phyloP scores from a whole-genome alignment of 805 yeast genomes.

The Kuraishia hungarica region DNA sequence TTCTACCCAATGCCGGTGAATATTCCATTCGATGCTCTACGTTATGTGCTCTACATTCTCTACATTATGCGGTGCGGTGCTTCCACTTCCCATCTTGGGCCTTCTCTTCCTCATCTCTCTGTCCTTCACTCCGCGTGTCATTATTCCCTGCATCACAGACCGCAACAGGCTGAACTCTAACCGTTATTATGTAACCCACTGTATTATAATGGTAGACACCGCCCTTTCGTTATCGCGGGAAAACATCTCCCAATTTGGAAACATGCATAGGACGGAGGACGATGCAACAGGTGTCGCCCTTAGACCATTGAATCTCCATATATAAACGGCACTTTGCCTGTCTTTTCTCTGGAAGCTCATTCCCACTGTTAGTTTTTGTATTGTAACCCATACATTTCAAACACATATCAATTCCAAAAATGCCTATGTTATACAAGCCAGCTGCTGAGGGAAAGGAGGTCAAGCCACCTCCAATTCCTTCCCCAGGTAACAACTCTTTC shows the following conservation, averaged over 20 bases:
- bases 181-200: too few relatives aligned
- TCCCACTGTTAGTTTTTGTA: not conserved
- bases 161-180: not conserved
- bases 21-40: too few relatives aligned
- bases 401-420: conserved; percentile 18
- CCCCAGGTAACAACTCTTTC: conserved; percentile 63
- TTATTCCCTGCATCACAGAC: not conserved
- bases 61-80: not conserved
- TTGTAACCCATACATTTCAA: not conserved
- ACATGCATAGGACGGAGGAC: not conserved
- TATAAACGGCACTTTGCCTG: not conserved
- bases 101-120: too few relatives aligned
- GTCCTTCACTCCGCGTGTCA: not conserved
- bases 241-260: not conserved
- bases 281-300: not conserved
- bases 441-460: conserved; percentile 41
- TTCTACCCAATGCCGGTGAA: too few relatives aligned
- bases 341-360: not conserved
- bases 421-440: conserved; percentile 51
- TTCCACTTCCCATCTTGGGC: not conserved
- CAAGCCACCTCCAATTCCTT: conserved; percentile 50
- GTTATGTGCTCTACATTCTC: too few relatives aligned
- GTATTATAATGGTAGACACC: not conserved
- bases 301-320: not conserved
- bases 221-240: not conserved